These are phyloP conservation scores for Microcos paniculata DNA, from an alignment of 345 rosid species.

Conservation along the genomic window DNA sequence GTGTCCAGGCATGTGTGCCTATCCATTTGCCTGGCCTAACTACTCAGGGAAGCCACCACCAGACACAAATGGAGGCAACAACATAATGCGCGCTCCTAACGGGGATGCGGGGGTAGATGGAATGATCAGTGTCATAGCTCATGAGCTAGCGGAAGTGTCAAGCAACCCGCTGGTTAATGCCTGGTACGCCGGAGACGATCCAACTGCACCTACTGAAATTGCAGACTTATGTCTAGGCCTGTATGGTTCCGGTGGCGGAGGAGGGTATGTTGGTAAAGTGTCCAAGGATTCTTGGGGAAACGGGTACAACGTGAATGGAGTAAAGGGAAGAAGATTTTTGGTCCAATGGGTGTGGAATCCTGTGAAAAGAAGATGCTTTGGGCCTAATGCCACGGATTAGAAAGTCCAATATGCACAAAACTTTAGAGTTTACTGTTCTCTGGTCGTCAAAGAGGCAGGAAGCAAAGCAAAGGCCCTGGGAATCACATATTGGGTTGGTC, in stretches of 20 bases:
- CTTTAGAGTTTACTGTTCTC: neutral
- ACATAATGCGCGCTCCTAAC: slow-evolving; percentile 49
- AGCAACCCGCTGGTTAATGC: slow-evolving; percentile 63
- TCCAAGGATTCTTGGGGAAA: slow-evolving; percentile 44
- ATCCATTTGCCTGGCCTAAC: slow-evolving; percentile 58
- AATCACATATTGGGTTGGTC: neutral
- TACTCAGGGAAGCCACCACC: slow-evolving; percentile 45
- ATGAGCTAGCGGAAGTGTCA: slow-evolving; percentile 60
- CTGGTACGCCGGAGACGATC: slow-evolving; percentile 66
- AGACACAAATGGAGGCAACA: slow-evolving; percentile 25
- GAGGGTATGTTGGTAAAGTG: slow-evolving; percentile 58
- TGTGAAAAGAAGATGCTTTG: slow-evolving; percentile 49
- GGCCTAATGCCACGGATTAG: slow-evolving; percentile 61
- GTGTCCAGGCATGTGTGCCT: slow-evolving; percentile 57
- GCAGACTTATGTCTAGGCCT: slow-evolving; percentile 65
- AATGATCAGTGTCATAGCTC: slow-evolving; percentile 62
- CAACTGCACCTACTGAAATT: slow-evolving; percentile 55
- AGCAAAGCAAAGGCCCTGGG: neutral
- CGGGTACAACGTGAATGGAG: slow-evolving; percentile 57
- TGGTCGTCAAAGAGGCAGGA: neutral
- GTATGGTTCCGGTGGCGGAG: slow-evolving; percentile 58
- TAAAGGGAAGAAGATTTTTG: slow-evolving; percentile 52
- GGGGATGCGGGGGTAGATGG: slow-evolving; percentile 63
- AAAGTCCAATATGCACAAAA: neutral
- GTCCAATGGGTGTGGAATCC: slow-evolving; percentile 70